Conservation (phyloP, 169 alveolate species). For the Pseudocohnilembus persalinus region DNA sequence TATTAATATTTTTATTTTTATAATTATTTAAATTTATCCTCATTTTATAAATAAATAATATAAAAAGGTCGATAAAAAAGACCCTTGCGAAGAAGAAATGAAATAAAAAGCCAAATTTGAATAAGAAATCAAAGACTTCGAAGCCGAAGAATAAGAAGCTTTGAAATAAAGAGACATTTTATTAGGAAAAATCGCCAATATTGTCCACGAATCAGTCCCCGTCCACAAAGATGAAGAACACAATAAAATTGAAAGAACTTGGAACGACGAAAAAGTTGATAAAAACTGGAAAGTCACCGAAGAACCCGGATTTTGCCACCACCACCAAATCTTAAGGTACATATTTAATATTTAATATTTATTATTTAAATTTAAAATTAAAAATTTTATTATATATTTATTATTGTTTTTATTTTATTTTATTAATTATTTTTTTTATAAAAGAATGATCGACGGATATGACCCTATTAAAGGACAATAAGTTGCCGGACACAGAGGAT, state of each 20-base stretch:
- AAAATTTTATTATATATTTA: not conserved
- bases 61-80: conserved; percentile 72
- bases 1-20: no score
- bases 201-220: conserved; percentile 92
- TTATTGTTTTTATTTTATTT: not conserved
- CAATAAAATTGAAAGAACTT: conserved; percentile 86
- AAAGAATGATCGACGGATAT: conserved; percentile 44
- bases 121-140: conserved; percentile 53
- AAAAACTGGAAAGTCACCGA: conserved; percentile 73
- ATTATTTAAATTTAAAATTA: not conserved
- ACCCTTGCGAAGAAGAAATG: conserved; percentile 76
- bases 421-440: not conserved
- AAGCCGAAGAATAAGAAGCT: conserved; percentile 50
- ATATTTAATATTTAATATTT: not conserved
- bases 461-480: conserved; percentile 93
- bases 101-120: conserved; percentile 59
- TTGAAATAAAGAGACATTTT: conserved; percentile 41
- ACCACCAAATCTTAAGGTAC: conserved; percentile 88
- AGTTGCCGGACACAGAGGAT: conserved; percentile 98
- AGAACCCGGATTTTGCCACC: conserved; percentile 90
- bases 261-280: conserved; percentile 88
- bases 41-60: no score
- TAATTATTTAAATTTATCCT: no score
- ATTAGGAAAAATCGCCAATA: conserved; percentile 88
- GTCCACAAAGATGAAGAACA: conserved; percentile 93